Conservation (phyloP, 2,329 filamentous ascomycete genomes). For the Aureobasidium zeae region DNA sequence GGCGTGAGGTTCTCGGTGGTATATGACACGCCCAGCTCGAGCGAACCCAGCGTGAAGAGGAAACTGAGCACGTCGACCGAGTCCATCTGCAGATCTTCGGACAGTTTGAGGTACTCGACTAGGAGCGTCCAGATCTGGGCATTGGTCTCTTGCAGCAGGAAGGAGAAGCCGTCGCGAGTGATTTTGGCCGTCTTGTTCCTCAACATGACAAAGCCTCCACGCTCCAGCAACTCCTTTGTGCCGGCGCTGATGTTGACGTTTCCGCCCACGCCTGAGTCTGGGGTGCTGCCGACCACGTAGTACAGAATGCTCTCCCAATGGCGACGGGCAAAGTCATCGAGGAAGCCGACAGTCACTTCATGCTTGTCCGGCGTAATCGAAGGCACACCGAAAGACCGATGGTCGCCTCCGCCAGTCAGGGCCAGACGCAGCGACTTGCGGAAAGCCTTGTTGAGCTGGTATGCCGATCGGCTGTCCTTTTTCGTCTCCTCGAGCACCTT, state of each 20-base stretch:
- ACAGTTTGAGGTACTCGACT: conserved; percentile 83
- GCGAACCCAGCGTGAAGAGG: conserved; percentile 85
- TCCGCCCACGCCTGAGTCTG: conserved; percentile 44
- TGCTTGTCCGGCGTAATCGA: conserved; percentile 54
- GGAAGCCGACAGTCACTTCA: conserved; percentile 58
- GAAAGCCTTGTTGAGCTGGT: conserved; percentile 74
- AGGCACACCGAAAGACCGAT: conserved; percentile 85
- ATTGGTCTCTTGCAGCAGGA: conserved; percentile 88
- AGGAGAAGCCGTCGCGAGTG: conserved; percentile 88
- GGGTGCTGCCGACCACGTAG: conserved; percentile 79
- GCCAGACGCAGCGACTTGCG: conserved; percentile 73
- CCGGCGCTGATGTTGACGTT: conserved; percentile 48
- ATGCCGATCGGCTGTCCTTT: conserved; percentile 55
- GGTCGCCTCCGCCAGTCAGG: conserved; percentile 74
- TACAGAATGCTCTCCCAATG: conserved; percentile 97
- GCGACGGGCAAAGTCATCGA: conserved; percentile 75
- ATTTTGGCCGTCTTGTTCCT: conserved; percentile 53
- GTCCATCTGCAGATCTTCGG: conserved; percentile 60
- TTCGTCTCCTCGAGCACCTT: conserved; percentile 63
- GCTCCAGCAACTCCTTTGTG: conserved; percentile 74
- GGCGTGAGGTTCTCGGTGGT: conserved; percentile 74
- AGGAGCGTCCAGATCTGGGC: conserved; percentile 95
- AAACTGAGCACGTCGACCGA: conserved; percentile 92
- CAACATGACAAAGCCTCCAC: conserved; percentile 67
- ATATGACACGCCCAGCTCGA: conserved; percentile 87